Conservation (phyloP, 208 protist genomes). For the Trypanosoma vivax region DNA sequence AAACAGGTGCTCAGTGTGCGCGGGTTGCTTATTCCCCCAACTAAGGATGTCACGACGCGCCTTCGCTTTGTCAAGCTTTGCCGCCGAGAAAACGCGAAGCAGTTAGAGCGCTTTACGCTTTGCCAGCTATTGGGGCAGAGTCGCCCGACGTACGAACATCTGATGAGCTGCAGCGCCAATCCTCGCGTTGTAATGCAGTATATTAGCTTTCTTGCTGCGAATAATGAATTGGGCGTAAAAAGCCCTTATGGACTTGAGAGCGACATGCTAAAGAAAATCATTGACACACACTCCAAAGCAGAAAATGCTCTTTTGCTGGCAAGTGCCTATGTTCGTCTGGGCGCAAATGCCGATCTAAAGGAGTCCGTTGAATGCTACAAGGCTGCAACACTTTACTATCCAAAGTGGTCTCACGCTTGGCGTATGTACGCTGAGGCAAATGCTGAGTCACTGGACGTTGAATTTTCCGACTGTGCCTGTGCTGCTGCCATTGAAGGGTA, state of each 20-base stretch:
- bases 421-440: constrained; percentile 77
- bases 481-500: constrained; percentile 78
- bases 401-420: constrained; percentile 80
- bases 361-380: constrained; percentile 77
- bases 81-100: constrained; percentile 63
- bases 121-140: constrained; percentile 57
- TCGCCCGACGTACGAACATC: constrained; percentile 61
- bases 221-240: constrained; percentile 41
- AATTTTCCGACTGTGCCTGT: constrained; percentile 41
- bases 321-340: constrained; percentile 69
- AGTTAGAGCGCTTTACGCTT: constrained; percentile 73
- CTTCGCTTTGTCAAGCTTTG: constrained; percentile 97
- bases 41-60: constrained; percentile 91
- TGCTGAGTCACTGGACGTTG: constrained; percentile 44
- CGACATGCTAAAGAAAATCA: constrained; percentile 76
- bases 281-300: constrained; percentile 73
- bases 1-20: constrained; percentile 94
- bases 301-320: constrained; percentile 61
- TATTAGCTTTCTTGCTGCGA: constrained; percentile 67
- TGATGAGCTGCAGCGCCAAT: constrained; percentile 59
- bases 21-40: constrained; percentile 86
- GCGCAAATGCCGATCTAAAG: constrained; percentile 33
- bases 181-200: constrained; percentile 84
- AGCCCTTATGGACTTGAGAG: constrained; percentile 62
- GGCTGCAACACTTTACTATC: constrained; percentile 66